Percentiles rank a stretch among this genome's conserved stretches.
Conservation (phyloP, 2,329 filamentous ascomycete genomes). For the Cryphonectria carpinicola region DNA sequence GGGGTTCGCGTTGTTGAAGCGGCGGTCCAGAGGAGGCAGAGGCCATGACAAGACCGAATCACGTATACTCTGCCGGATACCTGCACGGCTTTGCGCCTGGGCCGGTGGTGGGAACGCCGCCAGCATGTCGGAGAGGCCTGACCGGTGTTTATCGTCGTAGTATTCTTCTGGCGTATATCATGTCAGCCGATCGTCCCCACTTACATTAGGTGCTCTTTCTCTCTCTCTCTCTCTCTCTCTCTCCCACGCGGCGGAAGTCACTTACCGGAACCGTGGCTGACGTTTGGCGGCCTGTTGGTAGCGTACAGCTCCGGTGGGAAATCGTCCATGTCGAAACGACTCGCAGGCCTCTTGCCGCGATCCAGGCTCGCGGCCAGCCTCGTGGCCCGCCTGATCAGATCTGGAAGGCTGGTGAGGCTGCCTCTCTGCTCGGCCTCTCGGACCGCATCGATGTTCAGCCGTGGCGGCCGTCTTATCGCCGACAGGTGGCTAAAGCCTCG, state of each 20-base stretch:
- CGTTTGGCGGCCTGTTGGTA: slow-evolving; percentile 31
- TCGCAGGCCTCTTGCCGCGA: slow-evolving; percentile 69
- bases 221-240: neutral
- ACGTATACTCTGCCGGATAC: slow-evolving; percentile 50
- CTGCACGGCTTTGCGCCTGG: slow-evolving; percentile 47
- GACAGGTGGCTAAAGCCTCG: slow-evolving; percentile 53
- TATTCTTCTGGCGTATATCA: slow-evolving; percentile 35
- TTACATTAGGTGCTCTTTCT: neutral
- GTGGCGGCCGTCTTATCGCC: slow-evolving; percentile 67
- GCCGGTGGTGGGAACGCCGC: slow-evolving; percentile 67
- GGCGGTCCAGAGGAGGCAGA: slow-evolving; percentile 41
- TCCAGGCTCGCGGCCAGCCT: slow-evolving; percentile 86
- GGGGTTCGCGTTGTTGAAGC: slow-evolving; percentile 29
- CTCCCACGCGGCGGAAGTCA: slow-evolving; percentile 14
- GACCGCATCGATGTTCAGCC: slow-evolving; percentile 81
- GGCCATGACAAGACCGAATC: slow-evolving; percentile 59
- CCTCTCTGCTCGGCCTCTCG: slow-evolving; percentile 80
- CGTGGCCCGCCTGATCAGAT: slow-evolving; percentile 88
- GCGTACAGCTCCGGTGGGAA: slow-evolving; percentile 51
- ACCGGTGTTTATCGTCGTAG: slow-evolving; percentile 50
- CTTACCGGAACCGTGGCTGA: slow-evolving; percentile 43
- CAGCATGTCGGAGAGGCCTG: slow-evolving; percentile 66
- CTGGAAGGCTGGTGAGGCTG: slow-evolving; percentile 88
- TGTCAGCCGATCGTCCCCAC: slow-evolving; percentile 28
- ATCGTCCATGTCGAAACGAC: slow-evolving; percentile 57